Conservation (phyloP, 768 basidiomycete genomes). For the Mycena galopus region DNA sequence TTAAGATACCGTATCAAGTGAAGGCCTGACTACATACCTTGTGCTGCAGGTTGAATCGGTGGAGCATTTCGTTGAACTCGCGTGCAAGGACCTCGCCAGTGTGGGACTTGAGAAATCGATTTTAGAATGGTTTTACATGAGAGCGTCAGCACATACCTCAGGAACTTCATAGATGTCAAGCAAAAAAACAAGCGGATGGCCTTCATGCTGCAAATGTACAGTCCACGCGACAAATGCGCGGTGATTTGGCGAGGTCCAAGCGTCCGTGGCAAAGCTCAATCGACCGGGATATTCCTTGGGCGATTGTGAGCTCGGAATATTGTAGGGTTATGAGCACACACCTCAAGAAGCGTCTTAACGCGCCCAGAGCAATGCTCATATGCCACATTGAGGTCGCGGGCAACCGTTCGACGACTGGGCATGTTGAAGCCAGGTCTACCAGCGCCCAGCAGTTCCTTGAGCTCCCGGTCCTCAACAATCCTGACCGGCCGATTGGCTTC, state of each 20-base stretch:
- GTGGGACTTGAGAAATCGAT: constrained; percentile 39
- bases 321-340: background rate
- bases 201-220: background rate
- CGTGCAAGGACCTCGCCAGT: constrained; percentile 38
- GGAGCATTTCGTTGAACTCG: constrained; percentile 37
- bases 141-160: background rate
- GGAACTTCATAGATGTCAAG: background rate
- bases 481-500: background rate
- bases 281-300: background rate
- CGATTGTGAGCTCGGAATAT: background rate
- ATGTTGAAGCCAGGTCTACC: background rate
- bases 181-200: background rate
- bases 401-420: background rate
- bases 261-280: background rate
- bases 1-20: background rate
- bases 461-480: background rate
- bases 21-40: constrained; percentile 35
- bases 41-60: constrained; percentile 33
- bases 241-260: background rate
- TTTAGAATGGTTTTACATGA: too few species aligned
- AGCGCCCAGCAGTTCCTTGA: background rate
- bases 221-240: background rate
- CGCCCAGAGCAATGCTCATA: background rate
- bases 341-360: background rate
- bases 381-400: background rate